A percentile compares a stretch with the other conserved stretches of the same genome.
Conservation (phyloP, 805 yeast species). For the Yamadazyma takamatsuzukensis region DNA sequence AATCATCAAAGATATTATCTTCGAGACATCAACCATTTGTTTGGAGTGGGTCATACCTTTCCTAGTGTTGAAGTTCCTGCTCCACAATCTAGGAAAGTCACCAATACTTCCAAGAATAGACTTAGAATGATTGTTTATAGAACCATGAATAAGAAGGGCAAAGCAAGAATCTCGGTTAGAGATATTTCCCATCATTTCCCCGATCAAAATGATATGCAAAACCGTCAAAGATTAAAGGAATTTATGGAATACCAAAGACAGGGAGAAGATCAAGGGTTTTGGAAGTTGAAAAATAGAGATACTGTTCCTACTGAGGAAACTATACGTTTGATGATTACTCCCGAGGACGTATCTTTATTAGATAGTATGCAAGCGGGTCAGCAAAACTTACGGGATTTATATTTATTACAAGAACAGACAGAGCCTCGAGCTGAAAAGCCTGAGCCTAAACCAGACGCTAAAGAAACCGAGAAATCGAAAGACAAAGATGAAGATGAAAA, state of each 20-base stretch:
- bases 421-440: slow-evolving; percentile 32
- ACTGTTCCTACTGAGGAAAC: slow-evolving; percentile 72
- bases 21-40: slow-evolving; percentile 65
- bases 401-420: slow-evolving; percentile 29
- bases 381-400: slow-evolving; percentile 79
- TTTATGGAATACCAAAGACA: slow-evolving; percentile 96
- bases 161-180: slow-evolving; percentile 72
- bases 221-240: slow-evolving; percentile 90
- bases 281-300: slow-evolving; percentile 72
- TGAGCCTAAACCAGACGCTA: slow-evolving; percentile 40
- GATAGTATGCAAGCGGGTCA: slow-evolving; percentile 96
- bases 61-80: slow-evolving; percentile 97
- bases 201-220: slow-evolving; percentile 96
- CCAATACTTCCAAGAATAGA: slow-evolving; percentile 87
- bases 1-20: slow-evolving; percentile 64
- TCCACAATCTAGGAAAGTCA: slow-evolving; percentile 94
- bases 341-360: slow-evolving; percentile 83
- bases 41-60: slow-evolving; percentile 86
- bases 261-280: slow-evolving; percentile 85
- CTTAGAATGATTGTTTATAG: slow-evolving; percentile 91
- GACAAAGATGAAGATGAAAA: slow-evolving; percentile 46
- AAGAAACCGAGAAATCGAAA: slow-evolving; percentile 20
- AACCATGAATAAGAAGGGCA: slow-evolving; percentile 70
- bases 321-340: slow-evolving; percentile 77
- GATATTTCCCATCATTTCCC: slow-evolving; percentile 93